These are phyloP conservation scores for Sugiyamaella pinicola DNA, from an alignment of 1,139 yeast species.

Conservation along the genomic window DNA sequence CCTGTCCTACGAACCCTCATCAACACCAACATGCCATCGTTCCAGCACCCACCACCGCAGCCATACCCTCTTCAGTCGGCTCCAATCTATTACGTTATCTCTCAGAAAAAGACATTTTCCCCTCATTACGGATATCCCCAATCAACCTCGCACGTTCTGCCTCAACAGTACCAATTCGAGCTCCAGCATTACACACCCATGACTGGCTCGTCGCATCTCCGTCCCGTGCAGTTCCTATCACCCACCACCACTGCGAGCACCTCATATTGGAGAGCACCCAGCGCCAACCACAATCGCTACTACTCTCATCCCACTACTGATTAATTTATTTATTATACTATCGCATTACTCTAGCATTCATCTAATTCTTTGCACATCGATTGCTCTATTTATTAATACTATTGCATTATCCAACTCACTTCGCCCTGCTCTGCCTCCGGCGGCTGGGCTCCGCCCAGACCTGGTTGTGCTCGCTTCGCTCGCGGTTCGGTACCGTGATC, in stretches of 20 bases:
- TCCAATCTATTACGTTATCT: slow-evolving; percentile 24
- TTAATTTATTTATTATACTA: slow-evolving; percentile 6
- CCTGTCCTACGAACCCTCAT: slow-evolving; percentile 12
- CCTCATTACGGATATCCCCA: slow-evolving; percentile 28
- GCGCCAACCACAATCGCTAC: slow-evolving; percentile 5
- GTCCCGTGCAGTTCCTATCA: slow-evolving; percentile 20
- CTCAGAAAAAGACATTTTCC: slow-evolving; percentile 25
- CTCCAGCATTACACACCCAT: slow-evolving; percentile 27
- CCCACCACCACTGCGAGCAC: slow-evolving; percentile 17
- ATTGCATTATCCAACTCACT: background rate
- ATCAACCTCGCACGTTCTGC: slow-evolving; percentile 15
- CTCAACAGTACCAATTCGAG: slow-evolving; percentile 28
- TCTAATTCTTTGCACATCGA: background rate
- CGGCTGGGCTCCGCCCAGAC: slow-evolving; percentile 11
- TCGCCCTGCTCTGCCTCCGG: slow-evolving; percentile 2
- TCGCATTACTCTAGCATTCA: background rate
- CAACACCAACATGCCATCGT: slow-evolving; percentile 15
- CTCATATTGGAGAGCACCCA: slow-evolving; percentile 21
- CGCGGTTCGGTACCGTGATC: background rate
- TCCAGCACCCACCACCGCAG: slow-evolving; percentile 1
- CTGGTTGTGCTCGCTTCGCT: slow-evolving; percentile 4
- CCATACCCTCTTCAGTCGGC: slow-evolving; percentile 15
- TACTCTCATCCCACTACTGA: slow-evolving; percentile 13
- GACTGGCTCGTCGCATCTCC: background rate
- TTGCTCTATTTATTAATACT: slow-evolving; percentile 6